Base-by-base conservation (phyloP, 129 eudicot genomes). In the Erigeron canadensis region DNA sequence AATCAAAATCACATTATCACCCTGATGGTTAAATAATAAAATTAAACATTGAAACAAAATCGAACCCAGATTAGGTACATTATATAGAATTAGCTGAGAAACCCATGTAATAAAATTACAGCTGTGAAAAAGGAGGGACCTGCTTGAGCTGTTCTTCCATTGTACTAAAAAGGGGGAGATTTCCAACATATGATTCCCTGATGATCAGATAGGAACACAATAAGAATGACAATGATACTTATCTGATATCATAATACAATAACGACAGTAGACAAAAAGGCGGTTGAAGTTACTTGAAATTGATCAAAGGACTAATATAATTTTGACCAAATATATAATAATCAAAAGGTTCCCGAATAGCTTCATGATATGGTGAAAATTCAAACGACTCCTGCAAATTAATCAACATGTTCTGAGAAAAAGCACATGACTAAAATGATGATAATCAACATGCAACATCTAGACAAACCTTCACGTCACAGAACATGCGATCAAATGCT, bases 121-220 rank as follows among this genome's bases (percentile, higher is more conserved):
- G 51, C 45, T 59, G 46, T 55, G 45, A 64, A 41, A 41, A 67
- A 72, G 16, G 28, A 75, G 54, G 70, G 48, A 83, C 86, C 99
- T 95, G 96, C 34, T 75, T 87, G 43, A 87, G 97, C 81, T 86
- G 93, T 79, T 84, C 77, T 72, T 86, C 97, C 77, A 95, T 95
- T 74, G 81, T 88, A 72, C 59, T 15, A 79, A 95, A 90, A 70
- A 90, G 55, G 55, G 94, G 73, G 59, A 81, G 67, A 40, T 95
- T 90, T 21, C 99, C 99, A 76, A 90, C 90, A 81, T 82, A 90
- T 9, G 99, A 95, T 69, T 77, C 86, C 86, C 99, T 95, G 89
- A 77, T 63, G 18, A 71, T 66, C 38, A 62, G 57, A 72, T 11
- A 71, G 4, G 70, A 54, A 16, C 34, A 67, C 15, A 11, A 72